A percentile compares a stretch with the other conserved stretches of the same genome.
These are phyloP conservation scores for Neocucurbitaria cava DNA, from an alignment of 2,329 filamentous ascomycete species.

Conservation along the genomic window DNA sequence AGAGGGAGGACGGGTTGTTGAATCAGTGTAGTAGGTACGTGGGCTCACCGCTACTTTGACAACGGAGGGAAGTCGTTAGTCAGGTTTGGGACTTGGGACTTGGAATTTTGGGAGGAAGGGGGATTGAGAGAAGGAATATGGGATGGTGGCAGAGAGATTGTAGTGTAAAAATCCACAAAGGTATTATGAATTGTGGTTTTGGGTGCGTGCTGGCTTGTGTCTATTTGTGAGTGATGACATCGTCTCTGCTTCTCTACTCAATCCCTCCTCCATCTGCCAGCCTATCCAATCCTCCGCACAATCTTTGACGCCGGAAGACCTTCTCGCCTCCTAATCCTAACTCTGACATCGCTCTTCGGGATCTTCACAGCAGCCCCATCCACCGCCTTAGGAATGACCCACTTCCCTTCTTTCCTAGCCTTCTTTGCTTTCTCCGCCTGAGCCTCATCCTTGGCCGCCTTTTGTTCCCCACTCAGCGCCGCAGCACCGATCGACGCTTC, in stretches of 20 bases:
- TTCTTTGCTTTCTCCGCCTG: conserved; percentile 11
- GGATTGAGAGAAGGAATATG: background rate
- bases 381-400: conserved; percentile 60
- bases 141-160: background rate
- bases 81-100: background rate
- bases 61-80: conserved; percentile 7
- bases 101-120: background rate
- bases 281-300: conserved; percentile 17
- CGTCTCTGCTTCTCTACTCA: background rate
- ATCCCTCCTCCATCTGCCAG: background rate
- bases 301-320: conserved; percentile 21
- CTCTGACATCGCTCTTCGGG: conserved; percentile 61
- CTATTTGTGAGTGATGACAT: too few species aligned
- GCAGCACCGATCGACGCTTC: conserved; percentile 39
- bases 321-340: conserved; percentile 57
- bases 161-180: background rate
- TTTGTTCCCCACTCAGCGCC: conserved; percentile 22
- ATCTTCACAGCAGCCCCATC: conserved; percentile 57
- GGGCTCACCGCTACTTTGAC: conserved; percentile 32
- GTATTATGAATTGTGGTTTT: too few species aligned
- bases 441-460: conserved; percentile 12
- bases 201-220: too few species aligned
- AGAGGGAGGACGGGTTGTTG: background rate
- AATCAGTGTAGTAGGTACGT: background rate
- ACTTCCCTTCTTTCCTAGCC: conserved; percentile 35